Evolutionary conservation across 306 rosid species (phyloP), one percentile per base, ranked within the genome.

Genomic region (Glycyrrhiza uralensis): DNA sequence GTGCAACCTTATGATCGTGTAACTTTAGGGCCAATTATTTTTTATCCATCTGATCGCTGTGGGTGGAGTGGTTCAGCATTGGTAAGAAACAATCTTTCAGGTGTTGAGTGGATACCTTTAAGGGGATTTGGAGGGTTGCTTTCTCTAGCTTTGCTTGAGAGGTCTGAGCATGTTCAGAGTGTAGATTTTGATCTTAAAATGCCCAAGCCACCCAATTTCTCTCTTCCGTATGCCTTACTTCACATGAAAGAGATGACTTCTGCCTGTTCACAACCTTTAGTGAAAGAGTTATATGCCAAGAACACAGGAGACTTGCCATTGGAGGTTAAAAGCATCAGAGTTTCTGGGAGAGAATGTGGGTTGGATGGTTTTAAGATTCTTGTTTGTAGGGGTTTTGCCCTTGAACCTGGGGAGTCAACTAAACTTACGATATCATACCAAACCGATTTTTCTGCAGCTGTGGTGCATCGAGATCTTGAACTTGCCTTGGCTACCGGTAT

Each of bases 41-140:
- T 90, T 80, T 82, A 79, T 68, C 98, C 98, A 79, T 90, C 92
- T 3, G 79, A 74, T 70, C 78, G 87, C 55, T 93, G 98, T 61
- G 70, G 79, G 63, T 93, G 97, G 97, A 87, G 82, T 81, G 89
- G 97, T 83, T 93, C 98, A 4, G 97, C 87, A 58, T 79, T 93
- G 77, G 80, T 93, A 79, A 90, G 98, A 75, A 93, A 90, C 86
- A 93, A 90, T 84, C 94, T 93, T 58, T 87, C 98, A 20, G 98
- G 98, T 35, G 96, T 89, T 52, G 98, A 93, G 75, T 90, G 94
- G 87, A 59, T 89, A 68, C 82, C 88, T 26, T 78, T 93, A 76
- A 82, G 77, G 63, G 98, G 96, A 17, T 75, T 78, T 69, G 97
- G 98, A 85, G 97, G 94, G 58, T 83, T 89, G 30, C 87, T 79